Percentiles rank a stretch among this genome's conserved stretches.
These are phyloP conservation scores for Apocynum venetum DNA, from an alignment of 257 asterid species.

Conservation along the genomic window DNA sequence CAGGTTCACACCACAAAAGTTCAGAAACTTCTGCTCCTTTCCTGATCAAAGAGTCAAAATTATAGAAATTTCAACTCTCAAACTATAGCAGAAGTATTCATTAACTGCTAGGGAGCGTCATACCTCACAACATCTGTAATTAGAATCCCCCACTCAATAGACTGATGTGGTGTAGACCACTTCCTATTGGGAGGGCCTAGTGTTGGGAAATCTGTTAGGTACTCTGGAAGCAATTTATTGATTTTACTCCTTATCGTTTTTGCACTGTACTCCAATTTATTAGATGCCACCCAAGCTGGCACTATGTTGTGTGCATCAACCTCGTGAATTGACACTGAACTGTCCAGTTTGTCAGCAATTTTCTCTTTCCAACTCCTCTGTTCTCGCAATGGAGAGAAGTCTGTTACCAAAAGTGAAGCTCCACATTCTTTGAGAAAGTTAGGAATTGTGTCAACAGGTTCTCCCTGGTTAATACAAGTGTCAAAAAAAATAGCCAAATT, in stretches of 20 bases:
- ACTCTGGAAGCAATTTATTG: slow-evolving; percentile 73
- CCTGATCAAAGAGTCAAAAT: slow-evolving; percentile 43
- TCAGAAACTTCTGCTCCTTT: slow-evolving; percentile 96
- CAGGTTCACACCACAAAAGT: slow-evolving; percentile 94
- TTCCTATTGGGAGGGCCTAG: slow-evolving; percentile 37
- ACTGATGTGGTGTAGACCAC: slow-evolving; percentile 45
- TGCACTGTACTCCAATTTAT: slow-evolving; percentile 83
- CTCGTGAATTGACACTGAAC: slow-evolving; percentile 68
- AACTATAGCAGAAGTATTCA: slow-evolving; percentile 12
- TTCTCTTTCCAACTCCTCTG: slow-evolving; percentile 73
- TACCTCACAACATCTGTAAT: slow-evolving; percentile 66
- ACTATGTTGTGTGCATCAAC: slow-evolving; percentile 93
- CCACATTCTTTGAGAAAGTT: slow-evolving; percentile 64
- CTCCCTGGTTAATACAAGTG: slow-evolving; percentile 49
- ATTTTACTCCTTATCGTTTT: slow-evolving; percentile 79
- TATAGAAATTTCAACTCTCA: slow-evolving; percentile 17
- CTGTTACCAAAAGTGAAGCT: slow-evolving; percentile 92
- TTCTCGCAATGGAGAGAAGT: slow-evolving; percentile 90
- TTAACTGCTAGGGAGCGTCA: slow-evolving; percentile 13
- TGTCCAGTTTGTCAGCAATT: slow-evolving; percentile 50
- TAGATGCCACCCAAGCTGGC: slow-evolving; percentile 89
- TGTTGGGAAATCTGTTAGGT: slow-evolving; percentile 66
- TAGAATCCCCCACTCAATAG: slow-evolving; percentile 62
- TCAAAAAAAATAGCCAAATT: neutral
- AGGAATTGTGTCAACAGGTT: slow-evolving; percentile 80